Evolutionary conservation across 2,329 filamentous ascomycete genomes (phyloP).

Genomic region (Colletotrichum tropicicola): DNA sequence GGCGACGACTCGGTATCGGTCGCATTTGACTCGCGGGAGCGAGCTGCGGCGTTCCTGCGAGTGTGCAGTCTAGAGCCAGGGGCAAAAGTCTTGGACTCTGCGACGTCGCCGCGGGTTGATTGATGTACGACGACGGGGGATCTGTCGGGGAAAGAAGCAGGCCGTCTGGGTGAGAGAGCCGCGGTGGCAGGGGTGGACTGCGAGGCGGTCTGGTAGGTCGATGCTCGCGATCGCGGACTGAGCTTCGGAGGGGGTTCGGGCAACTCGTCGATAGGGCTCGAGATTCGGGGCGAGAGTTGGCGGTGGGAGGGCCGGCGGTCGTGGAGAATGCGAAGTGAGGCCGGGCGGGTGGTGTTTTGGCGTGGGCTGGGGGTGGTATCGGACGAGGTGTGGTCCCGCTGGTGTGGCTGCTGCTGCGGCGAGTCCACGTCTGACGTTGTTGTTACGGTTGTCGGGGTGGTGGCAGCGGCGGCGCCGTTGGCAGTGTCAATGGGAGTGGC

Average conservation of each 20-base stretch:
- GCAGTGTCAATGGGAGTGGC: neutral
- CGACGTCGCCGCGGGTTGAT: constrained; percentile 25
- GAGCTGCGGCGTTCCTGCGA: constrained; percentile 49
- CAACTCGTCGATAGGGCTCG: constrained; percentile 25
- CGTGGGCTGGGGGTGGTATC: constrained; percentile 8
- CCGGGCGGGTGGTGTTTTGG: constrained; percentile 18
- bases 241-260: constrained; percentile 32
- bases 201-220: constrained; percentile 46
- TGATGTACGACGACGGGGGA: constrained; percentile 34
- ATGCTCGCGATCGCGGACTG: constrained; percentile 41
- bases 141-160: constrained; percentile 46
- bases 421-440: constrained; percentile 26
- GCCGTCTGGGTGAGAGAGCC: constrained; percentile 38
- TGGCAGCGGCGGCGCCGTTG: neutral
- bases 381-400: constrained; percentile 9
- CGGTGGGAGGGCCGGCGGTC: constrained; percentile 21
- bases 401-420: constrained; percentile 22
- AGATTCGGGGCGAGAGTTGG: constrained; percentile 31
- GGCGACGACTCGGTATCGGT: constrained; percentile 41
- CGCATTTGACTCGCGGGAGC: constrained; percentile 47
- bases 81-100: constrained; percentile 35
- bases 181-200: constrained; percentile 32
- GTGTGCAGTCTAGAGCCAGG: constrained; percentile 41
- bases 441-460: constrained; percentile 8
- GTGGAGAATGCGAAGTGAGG: constrained; percentile 17